Evolutionary conservation across 768 basidiomycete species (phyloP).

Genomic region (Psilocybe cubensis): DNA sequence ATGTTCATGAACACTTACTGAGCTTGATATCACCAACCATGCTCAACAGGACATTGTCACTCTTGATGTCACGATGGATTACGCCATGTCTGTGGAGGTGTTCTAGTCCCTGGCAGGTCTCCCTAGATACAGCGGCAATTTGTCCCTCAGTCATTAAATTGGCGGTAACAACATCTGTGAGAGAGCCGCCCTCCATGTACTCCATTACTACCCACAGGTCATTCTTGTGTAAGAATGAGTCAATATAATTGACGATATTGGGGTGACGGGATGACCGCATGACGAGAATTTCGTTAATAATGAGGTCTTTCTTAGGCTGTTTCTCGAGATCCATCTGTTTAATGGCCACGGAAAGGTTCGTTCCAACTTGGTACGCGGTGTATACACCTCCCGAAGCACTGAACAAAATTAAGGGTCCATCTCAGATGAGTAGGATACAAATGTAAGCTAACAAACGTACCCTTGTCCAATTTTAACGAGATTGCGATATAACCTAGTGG

Average conservation of each 20-base stretch:
- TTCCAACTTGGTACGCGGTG: conserved; percentile 97
- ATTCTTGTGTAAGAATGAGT: conserved; percentile 97
- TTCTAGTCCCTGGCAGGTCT: conserved; percentile 90
- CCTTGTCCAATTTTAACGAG: conserved; percentile 98
- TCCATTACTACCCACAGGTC: conserved; percentile 99
- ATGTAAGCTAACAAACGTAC: conserved; percentile 40
- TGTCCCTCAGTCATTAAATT: conserved; percentile 99
- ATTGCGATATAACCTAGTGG: conserved; percentile 89
- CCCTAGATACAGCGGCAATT: conserved; percentile 94
- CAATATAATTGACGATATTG: conserved; percentile 99
- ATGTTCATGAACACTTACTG: conserved; percentile 66
- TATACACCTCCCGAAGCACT: conserved; percentile 98
- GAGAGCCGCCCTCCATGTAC: conserved; percentile 96
- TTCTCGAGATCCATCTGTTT: conserved; percentile 99
- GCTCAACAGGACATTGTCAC: conserved; percentile 93
- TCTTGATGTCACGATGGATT: conserved; percentile 99
- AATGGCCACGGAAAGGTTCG: conserved; percentile 94
- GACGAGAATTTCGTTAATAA: conserved; percentile 99
- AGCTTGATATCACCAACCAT: conserved; percentile 97
- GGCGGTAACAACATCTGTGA: conserved; percentile 95
- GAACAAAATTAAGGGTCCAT: conserved; percentile 4
- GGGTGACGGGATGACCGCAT: conserved; percentile 97
- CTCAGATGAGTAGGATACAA: conserved; percentile 7
- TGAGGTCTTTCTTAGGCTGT: conserved; percentile 98
- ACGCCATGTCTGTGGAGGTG: conserved; percentile 96